Percentiles rank a stretch among this genome's conserved stretches.
Conservation (phyloP, 1,284 basidiomycete species). For the Apiotrichum gracile region DNA sequence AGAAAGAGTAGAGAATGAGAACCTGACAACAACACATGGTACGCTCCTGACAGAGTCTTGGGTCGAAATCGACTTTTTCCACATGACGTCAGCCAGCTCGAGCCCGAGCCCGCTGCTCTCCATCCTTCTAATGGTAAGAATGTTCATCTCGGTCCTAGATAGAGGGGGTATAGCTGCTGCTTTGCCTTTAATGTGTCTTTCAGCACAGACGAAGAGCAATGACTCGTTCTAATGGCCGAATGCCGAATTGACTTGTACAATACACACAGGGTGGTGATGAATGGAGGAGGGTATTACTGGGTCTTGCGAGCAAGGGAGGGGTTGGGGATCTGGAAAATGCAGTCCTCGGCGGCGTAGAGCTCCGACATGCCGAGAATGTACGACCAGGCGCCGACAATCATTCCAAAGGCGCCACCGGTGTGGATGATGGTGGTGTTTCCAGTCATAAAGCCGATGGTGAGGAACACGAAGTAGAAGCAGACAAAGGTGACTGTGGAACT, state of each 20-base stretch:
- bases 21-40: neutral
- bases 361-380: slow-evolving; percentile 12
- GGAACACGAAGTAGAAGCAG: slow-evolving; percentile 16
- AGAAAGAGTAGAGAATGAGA: too few relatives aligned
- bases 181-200: too few relatives aligned
- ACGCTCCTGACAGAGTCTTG: neutral
- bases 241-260: too few relatives aligned
- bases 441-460: slow-evolving; percentile 12
- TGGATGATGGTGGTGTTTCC: slow-evolving; percentile 4
- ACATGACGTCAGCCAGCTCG: too few relatives aligned
- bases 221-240: too few relatives aligned
- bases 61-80: too few relatives aligned
- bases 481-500: slow-evolving; percentile 1
- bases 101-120: too few relatives aligned
- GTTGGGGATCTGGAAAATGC: slow-evolving; percentile 13
- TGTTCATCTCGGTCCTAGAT: too few relatives aligned
- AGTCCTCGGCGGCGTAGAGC: slow-evolving; percentile 11
- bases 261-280: too few relatives aligned
- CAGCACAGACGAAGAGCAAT: too few relatives aligned
- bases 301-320: slow-evolving; percentile 2
- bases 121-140: too few relatives aligned
- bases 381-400: slow-evolving; percentile 11
- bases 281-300: neutral
- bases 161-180: too few relatives aligned
- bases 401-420: slow-evolving; percentile 8